These are phyloP conservation scores for Cyberlindnera veronae DNA, from an alignment of 805 yeast species.

Conservation along the genomic window DNA sequence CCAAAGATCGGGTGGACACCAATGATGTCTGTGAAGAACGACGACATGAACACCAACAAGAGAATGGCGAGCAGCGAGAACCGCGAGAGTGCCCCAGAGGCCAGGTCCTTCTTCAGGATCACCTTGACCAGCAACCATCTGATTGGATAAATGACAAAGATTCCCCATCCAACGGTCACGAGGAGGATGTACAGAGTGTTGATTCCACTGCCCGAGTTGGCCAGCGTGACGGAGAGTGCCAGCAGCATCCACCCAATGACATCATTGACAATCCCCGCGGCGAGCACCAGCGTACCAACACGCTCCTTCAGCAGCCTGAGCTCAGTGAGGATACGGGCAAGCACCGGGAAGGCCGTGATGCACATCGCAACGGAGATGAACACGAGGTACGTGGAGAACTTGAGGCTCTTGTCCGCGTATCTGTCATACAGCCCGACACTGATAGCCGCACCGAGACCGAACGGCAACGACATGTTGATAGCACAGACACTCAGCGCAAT, in stretches of 20 bases:
- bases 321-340: constrained; percentile 75
- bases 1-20: constrained; percentile 89
- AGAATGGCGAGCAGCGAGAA: constrained; percentile 54
- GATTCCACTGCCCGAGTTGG: constrained; percentile 67
- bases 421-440: constrained; percentile 53
- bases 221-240: constrained; percentile 72
- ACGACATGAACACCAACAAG: constrained; percentile 55
- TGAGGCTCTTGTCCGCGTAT: constrained; percentile 33
- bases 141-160: constrained; percentile 56
- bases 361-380: constrained; percentile 82
- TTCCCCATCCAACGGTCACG: constrained; percentile 66
- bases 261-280: constrained; percentile 82
- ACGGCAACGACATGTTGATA: constrained; percentile 72
- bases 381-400: constrained; percentile 73
- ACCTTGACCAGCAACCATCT: constrained; percentile 44
- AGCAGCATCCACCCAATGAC: constrained; percentile 77
- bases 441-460: constrained; percentile 72
- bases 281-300: constrained; percentile 69
- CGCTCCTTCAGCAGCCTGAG: constrained; percentile 65
- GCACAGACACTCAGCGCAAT: constrained; percentile 69
- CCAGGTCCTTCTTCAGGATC: constrained; percentile 47
- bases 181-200: constrained; percentile 66
- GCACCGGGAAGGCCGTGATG: constrained; percentile 82
- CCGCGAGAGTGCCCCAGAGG: constrained; percentile 60
- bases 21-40: constrained; percentile 78